Percentiles rank a stretch among this genome's conserved stretches.
phyloP scores from a whole-genome alignment of 23 red algal species.

The Gracilaria vermiculophylla region DNA sequence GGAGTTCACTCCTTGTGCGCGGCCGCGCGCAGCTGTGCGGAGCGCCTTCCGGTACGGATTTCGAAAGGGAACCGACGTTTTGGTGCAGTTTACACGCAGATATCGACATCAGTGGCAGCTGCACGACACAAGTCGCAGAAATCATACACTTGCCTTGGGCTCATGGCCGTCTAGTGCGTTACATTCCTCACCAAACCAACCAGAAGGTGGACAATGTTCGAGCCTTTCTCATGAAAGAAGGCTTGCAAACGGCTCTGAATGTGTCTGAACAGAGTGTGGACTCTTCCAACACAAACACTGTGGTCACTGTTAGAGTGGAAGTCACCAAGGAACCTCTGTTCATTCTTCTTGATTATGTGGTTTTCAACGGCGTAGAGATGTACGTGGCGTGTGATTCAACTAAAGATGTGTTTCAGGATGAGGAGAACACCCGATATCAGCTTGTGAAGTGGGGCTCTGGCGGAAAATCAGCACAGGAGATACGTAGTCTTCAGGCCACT shows the following conservation, averaged over 20 bases:
- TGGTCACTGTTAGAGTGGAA: neutral
- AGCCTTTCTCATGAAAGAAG: neutral
- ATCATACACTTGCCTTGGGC: conserved; percentile 22
- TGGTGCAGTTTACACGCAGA: conserved; percentile 45
- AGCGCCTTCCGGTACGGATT: neutral
- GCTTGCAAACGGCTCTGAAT: neutral
- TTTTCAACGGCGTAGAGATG: conserved; percentile 3
- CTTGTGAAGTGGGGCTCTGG: conserved; percentile 12
- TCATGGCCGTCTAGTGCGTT: neutral
- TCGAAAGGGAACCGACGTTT: neutral
- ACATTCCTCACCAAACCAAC: conserved; percentile 44
- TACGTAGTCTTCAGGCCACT: neutral
- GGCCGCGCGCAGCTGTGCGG: neutral
- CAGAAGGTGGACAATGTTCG: neutral
- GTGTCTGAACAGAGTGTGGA: neutral
- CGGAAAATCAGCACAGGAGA: neutral
- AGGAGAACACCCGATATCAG: neutral
- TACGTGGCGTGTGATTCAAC: neutral
- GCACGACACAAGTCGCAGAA: conserved; percentile 29
- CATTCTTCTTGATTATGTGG: neutral
- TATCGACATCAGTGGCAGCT: neutral
- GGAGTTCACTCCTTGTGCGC: neutral
- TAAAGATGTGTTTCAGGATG: neutral
- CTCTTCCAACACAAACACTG: conserved; percentile 15
- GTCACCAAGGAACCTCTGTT: neutral